Percentiles rank a stretch among this genome's conserved stretches.
Conservation (phyloP, 768 basidiomycete genomes). For the Lentinula boryana region DNA sequence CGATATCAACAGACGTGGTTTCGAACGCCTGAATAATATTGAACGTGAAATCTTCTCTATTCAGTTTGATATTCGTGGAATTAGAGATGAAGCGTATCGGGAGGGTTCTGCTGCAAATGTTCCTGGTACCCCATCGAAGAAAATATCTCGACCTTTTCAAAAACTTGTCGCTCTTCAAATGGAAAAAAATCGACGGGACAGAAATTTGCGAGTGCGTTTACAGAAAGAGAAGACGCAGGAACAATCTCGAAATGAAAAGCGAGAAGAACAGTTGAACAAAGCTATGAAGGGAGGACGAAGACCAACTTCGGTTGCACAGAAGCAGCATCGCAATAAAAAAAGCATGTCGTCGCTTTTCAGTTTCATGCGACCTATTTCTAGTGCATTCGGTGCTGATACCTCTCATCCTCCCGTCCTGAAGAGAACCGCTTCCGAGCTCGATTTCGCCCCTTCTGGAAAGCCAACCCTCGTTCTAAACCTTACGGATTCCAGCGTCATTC, state of each 20-base stretch:
- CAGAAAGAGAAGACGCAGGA: slow-evolving; percentile 74
- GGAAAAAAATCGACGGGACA: slow-evolving; percentile 81
- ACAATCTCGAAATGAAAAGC: slow-evolving; percentile 63
- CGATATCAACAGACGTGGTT: slow-evolving; percentile 58
- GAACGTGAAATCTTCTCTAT: slow-evolving; percentile 59
- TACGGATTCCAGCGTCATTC: slow-evolving; percentile 62
- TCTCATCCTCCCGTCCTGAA: slow-evolving; percentile 37
- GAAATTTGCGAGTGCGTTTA: slow-evolving; percentile 58
- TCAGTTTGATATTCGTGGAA: slow-evolving; percentile 64
- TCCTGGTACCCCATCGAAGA: slow-evolving; percentile 40
- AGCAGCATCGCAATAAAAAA: slow-evolving; percentile 83
- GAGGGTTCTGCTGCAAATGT: slow-evolving; percentile 47
- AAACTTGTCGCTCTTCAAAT: slow-evolving; percentile 57
- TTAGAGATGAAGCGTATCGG: slow-evolving; percentile 70
- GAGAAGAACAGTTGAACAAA: slow-evolving; percentile 69
- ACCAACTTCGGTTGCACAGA: slow-evolving; percentile 41
- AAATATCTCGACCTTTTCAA: slow-evolving; percentile 60
- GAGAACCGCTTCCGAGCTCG: slow-evolving; percentile 66
- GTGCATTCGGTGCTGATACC: slow-evolving; percentile 69
- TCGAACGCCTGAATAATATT: slow-evolving; percentile 71
- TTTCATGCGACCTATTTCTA: slow-evolving; percentile 86
- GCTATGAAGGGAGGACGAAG: slow-evolving; percentile 60
- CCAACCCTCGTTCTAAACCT: slow-evolving; percentile 72
- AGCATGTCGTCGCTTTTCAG: slow-evolving; percentile 82
- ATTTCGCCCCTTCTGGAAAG: slow-evolving; percentile 68